Evolutionary conservation across 2,329 filamentous ascomycete species (phyloP).

Genomic region (Claviceps sp.): DNA sequence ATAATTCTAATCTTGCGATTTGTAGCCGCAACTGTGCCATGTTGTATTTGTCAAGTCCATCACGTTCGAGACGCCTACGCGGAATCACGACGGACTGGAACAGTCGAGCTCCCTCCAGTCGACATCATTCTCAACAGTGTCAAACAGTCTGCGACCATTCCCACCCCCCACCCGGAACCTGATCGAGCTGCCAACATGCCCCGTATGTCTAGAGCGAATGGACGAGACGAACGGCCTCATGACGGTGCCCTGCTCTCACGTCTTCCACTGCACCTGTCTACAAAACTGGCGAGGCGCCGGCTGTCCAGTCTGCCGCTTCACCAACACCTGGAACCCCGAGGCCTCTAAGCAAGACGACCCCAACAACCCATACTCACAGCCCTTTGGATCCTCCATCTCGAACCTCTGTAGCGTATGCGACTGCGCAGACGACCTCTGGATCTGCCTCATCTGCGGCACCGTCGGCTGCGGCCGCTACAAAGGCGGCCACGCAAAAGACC

Average conservation of each 20-base stretch:
- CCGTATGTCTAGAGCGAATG: slow-evolving; percentile 95
- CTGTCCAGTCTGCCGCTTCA: slow-evolving; percentile 90
- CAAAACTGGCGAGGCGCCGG: slow-evolving; percentile 93
- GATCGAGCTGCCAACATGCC: slow-evolving; percentile 86
- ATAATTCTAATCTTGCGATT: slow-evolving; percentile 6
- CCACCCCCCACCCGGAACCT: slow-evolving; percentile 65
- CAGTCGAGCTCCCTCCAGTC: slow-evolving; percentile 38
- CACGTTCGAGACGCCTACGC: slow-evolving; percentile 57
- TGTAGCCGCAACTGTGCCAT: slow-evolving; percentile 78
- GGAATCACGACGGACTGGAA: slow-evolving; percentile 32
- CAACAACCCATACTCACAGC: slow-evolving; percentile 36
- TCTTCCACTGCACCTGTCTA: slow-evolving; percentile 92
- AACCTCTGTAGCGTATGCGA: slow-evolving; percentile 76
- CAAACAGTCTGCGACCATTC: slow-evolving; percentile 41
- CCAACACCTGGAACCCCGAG: slow-evolving; percentile 31
- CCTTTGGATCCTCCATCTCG: slow-evolving; percentile 45
- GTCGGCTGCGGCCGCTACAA: slow-evolving; percentile 93
- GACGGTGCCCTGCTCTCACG: slow-evolving; percentile 93
- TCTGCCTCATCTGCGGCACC: slow-evolving; percentile 85
- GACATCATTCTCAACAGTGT: slow-evolving; percentile 26
- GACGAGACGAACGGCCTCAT: slow-evolving; percentile 91
- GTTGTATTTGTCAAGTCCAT: slow-evolving; percentile 91
- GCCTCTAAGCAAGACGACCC: slow-evolving; percentile 24
- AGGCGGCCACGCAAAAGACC: slow-evolving; percentile 80
- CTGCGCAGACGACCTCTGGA: slow-evolving; percentile 74